A percentile compares a stretch with the other conserved stretches of the same genome.
These are phyloP conservation scores for Gymnopilus dilepis DNA, from an alignment of 768 basidiomycete species.

Conservation along the genomic window DNA sequence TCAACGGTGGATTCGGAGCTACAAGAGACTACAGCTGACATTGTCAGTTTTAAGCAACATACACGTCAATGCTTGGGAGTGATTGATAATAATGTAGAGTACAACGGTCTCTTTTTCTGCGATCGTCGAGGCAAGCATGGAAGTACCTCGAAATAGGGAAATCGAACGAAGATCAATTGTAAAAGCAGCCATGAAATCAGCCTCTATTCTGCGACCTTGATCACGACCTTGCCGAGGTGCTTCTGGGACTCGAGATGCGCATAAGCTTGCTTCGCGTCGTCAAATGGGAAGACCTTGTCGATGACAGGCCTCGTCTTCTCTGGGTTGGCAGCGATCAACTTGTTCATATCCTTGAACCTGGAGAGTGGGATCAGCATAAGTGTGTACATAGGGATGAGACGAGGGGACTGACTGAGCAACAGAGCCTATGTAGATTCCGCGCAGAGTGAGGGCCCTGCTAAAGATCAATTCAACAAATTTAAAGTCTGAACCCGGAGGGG, in stretches of 20 bases:
- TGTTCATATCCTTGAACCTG: conserved; percentile 60
- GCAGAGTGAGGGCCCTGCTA: conserved; percentile 44
- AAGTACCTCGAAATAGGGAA: no score
- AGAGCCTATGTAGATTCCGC: conserved; percentile 62
- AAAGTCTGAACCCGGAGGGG: conserved; percentile 32
- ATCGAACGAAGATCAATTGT: no score
- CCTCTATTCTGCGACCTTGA: conserved; percentile 39
- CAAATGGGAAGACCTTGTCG: conserved; percentile 63
- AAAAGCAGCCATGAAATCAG: no score
- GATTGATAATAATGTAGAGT: no score
- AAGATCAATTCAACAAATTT: conserved; percentile 34
- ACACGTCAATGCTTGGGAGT: no score
- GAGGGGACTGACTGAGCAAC: conserved; percentile 53
- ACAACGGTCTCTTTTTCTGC: no score
- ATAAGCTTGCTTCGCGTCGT: conserved; percentile 57
- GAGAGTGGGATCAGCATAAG: neutral
- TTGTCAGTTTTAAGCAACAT: no score
- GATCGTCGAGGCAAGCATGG: no score
- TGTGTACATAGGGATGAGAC: neutral
- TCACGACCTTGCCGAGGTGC: conserved; percentile 67
- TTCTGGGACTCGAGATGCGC: conserved; percentile 55
- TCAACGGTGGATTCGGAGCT: no score
- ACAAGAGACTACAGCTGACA: no score
- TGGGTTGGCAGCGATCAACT: conserved; percentile 47
- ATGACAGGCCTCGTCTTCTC: conserved; percentile 53